Evolutionary conservation across 1,284 basidiomycete genomes (phyloP), one percentile per base, ranked within the genome.

Genomic region (Leccinum subrobustum): DNA sequence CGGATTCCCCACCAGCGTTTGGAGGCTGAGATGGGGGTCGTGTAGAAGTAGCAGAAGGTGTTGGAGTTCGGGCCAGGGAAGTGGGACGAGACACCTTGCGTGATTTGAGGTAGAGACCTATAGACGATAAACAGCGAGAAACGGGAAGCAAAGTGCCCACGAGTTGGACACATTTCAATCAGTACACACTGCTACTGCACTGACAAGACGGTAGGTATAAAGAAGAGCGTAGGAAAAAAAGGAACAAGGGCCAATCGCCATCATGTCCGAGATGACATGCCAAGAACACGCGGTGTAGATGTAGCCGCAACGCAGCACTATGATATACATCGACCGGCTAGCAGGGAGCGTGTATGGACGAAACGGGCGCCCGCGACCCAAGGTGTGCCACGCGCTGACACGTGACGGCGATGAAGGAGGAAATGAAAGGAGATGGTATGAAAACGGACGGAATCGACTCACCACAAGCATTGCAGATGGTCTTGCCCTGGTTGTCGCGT

Each of bases 401-500:
- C 68, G 73, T 70, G 73, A 71, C 60, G 62, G 57, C 57, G 65
- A 63, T 61, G 67, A 64, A 60, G 56, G 65, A 65, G 66, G 68
- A 69, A 71, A 65, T 64, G 68, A 67, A 68, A 69, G 64, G 63
- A 60, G 65, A 68, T 70, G 68, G 67, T 68, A 75, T 71, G 71
- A 66, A 65, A 70, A 64, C 58, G 61, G 64, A 68, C 67, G 62
- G 65, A 63, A 67, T 63, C 64, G 57, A 81, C 91, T 86, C 74
- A 93, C 92, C 92, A 76, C 92, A 94, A 59, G 91, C 89, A 74
- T 93, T 94, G 78, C 92, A 94, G 68, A 93, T 84, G 47, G 88
- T 83, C 72, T 88, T 89, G 59, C 92, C 92, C 72, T 91, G 87
- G 54, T 83, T 79, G 71, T 92, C 91, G 67, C 91, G 83, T 67